Percentiles rank a stretch among this genome's conserved stretches.
These are phyloP conservation scores for Drechslerella stenobrocha DNA, from an alignment of 2,329 filamentous ascomycete genomes.

Conservation along the genomic window DNA sequence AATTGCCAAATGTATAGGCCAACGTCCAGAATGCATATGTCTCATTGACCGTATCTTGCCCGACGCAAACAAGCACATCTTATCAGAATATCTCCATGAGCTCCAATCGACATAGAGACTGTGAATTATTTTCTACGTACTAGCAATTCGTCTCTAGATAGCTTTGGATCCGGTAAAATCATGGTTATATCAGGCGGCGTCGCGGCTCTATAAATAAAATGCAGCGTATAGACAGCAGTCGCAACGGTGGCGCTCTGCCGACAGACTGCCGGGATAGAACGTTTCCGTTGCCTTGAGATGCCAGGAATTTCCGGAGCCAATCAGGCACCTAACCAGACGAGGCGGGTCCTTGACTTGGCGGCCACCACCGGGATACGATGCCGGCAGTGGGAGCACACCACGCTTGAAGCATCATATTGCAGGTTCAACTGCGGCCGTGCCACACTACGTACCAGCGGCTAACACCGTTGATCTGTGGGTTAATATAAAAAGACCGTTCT, in stretches of 20 bases:
- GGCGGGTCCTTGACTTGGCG: constrained; percentile 13
- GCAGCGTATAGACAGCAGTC: neutral
- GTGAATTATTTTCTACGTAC: too few relatives aligned
- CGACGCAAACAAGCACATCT: too few relatives aligned
- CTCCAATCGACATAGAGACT: too few relatives aligned
- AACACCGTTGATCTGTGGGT: neutral
- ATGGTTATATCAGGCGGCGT: neutral
- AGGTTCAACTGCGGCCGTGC: too few relatives aligned
- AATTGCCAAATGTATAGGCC: too few relatives aligned
- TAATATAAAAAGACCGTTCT: neutral
- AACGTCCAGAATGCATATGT: too few relatives aligned
- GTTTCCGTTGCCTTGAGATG: constrained; percentile 8
- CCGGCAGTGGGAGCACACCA: neutral
- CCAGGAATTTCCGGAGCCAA: constrained; percentile 3
- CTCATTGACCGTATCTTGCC: too few relatives aligned
- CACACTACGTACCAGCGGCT: too few relatives aligned
- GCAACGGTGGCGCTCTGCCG: neutral
- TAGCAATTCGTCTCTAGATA: too few relatives aligned
- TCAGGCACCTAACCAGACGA: constrained; percentile 3
- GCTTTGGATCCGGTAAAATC: too few relatives aligned
- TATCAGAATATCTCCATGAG: too few relatives aligned
- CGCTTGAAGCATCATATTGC: neutral
- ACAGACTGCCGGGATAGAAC: neutral
- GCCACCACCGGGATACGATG: neutral
- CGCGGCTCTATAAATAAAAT: neutral